Evolutionary conservation across 2,329 filamentous ascomycete genomes (phyloP), one percentile per base, ranked within the genome.

Genomic region (Dendrostoma leiphaemia): DNA sequence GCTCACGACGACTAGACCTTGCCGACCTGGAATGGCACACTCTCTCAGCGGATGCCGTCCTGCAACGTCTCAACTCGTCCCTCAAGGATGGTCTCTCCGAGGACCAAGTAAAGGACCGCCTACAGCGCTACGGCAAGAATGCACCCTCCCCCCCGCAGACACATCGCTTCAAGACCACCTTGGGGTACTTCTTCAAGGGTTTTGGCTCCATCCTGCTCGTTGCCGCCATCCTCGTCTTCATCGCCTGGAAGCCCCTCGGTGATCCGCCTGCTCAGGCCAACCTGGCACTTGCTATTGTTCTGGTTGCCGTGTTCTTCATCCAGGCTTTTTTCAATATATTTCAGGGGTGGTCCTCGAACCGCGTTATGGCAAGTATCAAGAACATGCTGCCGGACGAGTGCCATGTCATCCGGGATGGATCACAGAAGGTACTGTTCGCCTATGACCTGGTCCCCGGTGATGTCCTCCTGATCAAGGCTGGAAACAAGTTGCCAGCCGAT

Each of bases 351-450:
- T 90, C 87, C 2, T 88, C 86, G 0, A 87, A 82, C 1, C 76
- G 85, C 5, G 88, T 91, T 52, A 92, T 92, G 89, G 82, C 84
- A 17, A 90, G 86, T 0, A 92, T 92, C 65, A 89, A 85, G 45
- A 86, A 81, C 17, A 89, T 92, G 88, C 76, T 92, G n/a, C 89
- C 89, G 0, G 88, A 90, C 61, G 77, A 84, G 55, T 90, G 85
- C 62, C 73, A 85, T 24, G 77, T 88, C 7, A 70, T 88, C 6
- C 81, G 88, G 19, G 81, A 89, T 59, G 80, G 83, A 1, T 63
- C 66, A 3, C 73, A 80, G 58, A 63, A 72, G 1, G 75, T 50
- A 3, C 21, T 55, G 40, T 57, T 63, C 73, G 15, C 70, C 83
- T 3, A 69, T 74, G 81, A 89, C 9, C 74, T 92, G 24, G 54